Evolutionary conservation across 345 rosid genomes (phyloP).

Genomic region (Bruguiera parviflora): DNA sequence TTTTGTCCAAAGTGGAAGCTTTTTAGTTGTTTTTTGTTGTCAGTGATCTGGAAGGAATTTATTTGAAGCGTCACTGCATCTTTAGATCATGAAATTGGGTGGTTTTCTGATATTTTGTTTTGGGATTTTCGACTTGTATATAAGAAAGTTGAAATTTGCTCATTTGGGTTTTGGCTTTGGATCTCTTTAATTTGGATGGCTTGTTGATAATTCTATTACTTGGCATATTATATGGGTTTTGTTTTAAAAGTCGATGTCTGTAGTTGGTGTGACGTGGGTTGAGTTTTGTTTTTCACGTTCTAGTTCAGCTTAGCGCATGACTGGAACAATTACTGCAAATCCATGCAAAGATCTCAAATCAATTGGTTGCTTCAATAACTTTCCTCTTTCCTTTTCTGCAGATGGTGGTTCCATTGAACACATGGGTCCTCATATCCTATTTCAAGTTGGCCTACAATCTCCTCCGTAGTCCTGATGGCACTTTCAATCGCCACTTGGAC

Average conservation of each 20-base stretch:
- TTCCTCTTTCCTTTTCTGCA: constrained; percentile 30
- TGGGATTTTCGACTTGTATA: not conserved
- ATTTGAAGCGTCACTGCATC: constrained; percentile 3
- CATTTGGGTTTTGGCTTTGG: not conserved
- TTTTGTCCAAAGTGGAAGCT: constrained; percentile 3
- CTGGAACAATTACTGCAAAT: not conserved
- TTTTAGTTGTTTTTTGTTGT: constrained; percentile 6
- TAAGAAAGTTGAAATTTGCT: not conserved
- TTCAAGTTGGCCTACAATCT: constrained; percentile 80
- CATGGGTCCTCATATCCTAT: constrained; percentile 88
- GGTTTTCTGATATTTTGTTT: not conserved
- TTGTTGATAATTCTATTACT: constrained; percentile 11
- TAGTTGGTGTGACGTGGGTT: not conserved
- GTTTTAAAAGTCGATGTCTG: not conserved
- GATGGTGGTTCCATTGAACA: constrained; percentile 89
- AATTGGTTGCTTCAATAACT: not conserved
- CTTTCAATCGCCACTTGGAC: constrained; percentile 85
- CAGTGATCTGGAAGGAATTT: not conserved
- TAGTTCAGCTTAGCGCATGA: not conserved
- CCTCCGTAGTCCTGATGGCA: constrained; percentile 82
- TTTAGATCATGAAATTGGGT: constrained; percentile 9
- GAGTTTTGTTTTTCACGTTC: constrained; percentile 12
- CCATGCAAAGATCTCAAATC: not conserved
- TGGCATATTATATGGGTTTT: not conserved
- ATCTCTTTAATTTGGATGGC: constrained; percentile 13